Base-by-base conservation (phyloP, 2,329 filamentous ascomycete genomes). In the Talaromyces sp. region DNA sequence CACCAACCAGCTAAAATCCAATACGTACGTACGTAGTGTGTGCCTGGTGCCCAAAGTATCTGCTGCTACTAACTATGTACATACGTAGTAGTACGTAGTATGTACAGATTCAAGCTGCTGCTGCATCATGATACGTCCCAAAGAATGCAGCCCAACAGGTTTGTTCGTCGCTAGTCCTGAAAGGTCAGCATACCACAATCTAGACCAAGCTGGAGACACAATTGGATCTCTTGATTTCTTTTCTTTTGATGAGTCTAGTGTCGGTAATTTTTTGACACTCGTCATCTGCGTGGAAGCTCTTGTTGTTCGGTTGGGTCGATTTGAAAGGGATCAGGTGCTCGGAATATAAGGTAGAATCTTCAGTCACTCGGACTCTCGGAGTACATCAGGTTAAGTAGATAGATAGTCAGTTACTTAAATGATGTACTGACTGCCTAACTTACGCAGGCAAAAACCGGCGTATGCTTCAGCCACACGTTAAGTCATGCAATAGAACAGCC, bases 101-200 rank as follows among this genome's bases (percentile, higher is more conserved):
- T n/a, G n/a, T n/a, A n/a, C n/a, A 25, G 44, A 25, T 23, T 37
- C 7, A 33, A 31, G 14, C 52, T 23, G 33, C 39, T 5, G 8
- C 21, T 44, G 25, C 37, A 31, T 42, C 11, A 11, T 57, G 37
- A 58, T 42, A 58, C 55, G n/a, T 58, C 55, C 16, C 23, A 57
- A 57, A 33, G 14, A n/a, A 23, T 4, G 35, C 23, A 42, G 35
- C 39, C 46, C 46, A 50, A 50, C 23, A 28, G 46, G 46, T 31
- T 31, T 50, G 44, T 31, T 28, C 9, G 28, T n/a, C 14, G 2
- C 11, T 5, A n/a, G n/a, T 23, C 25, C 9, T 31, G 14, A n/a
- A 48, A 28, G 9, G 23, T n/a, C 2, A 12, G 25, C 21, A 48
- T 8, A 25, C 16, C 12, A 2, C 11, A 46, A 46, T 46, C 42